phyloP scores from a whole-genome alignment of 1,284 basidiomycete genomes.

The Exobasidium cylindrosporum region DNA sequence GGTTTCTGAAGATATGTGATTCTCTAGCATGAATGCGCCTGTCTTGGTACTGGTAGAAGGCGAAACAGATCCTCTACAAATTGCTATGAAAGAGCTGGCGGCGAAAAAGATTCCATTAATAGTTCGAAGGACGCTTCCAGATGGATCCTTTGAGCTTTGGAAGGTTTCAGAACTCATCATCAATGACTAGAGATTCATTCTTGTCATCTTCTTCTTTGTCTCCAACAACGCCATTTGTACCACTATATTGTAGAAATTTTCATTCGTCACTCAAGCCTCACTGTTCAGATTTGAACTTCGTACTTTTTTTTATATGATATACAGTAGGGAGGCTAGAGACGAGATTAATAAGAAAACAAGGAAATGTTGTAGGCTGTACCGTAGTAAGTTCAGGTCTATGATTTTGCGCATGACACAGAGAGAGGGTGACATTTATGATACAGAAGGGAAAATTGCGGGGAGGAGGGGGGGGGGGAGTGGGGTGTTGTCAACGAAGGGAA shows the following conservation, averaged over 20 bases:
- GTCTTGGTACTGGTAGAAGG: constrained; percentile 51
- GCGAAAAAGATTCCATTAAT: constrained; percentile 54
- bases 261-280: no score
- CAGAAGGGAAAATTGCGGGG: no score
- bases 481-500: no score
- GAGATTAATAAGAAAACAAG: no score
- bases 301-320: no score
- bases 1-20: background rate
- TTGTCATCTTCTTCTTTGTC: background rate
- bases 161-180: constrained; percentile 52
- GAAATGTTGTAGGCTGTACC: no score
- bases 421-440: no score
- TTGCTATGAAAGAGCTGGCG: constrained; percentile 52
- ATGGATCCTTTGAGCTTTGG: constrained; percentile 54
- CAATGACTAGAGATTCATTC: constrained; percentile 29
- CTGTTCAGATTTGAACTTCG: no score
- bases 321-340: no score
- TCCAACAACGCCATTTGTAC: no score
- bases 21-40: constrained; percentile 51
- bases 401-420: background rate
- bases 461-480: background rate
- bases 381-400: background rate
- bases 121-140: constrained; percentile 53
- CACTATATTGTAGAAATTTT: no score
- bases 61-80: constrained; percentile 52